These are phyloP conservation scores for Dacryopinax primogenitus DNA, from an alignment of 768 basidiomycete species.

Conservation along the genomic window DNA sequence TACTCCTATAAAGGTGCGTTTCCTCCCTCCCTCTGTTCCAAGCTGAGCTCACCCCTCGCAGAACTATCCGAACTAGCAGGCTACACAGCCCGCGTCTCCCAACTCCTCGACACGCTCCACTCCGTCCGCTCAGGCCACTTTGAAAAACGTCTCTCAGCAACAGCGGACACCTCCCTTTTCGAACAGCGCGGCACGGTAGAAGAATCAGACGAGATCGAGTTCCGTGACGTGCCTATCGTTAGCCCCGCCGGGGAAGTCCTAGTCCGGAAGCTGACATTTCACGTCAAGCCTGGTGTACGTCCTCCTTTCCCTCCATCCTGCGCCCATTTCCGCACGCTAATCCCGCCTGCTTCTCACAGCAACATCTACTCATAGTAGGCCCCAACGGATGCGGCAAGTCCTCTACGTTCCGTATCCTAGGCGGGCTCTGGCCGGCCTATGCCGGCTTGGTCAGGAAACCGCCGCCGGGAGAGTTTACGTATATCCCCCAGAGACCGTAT, in stretches of 20 bases:
- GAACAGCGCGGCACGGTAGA: constrained; percentile 64
- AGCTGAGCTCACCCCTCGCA: constrained; percentile 16
- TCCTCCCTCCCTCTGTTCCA: background rate
- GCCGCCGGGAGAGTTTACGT: constrained; percentile 71
- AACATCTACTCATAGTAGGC: constrained; percentile 85
- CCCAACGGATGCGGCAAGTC: constrained; percentile 91
- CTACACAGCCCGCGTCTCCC: constrained; percentile 82
- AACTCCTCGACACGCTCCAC: constrained; percentile 79
- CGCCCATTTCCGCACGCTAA: background rate
- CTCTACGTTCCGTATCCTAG: constrained; percentile 87
- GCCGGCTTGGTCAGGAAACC: constrained; percentile 83
- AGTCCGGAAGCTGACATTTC: constrained; percentile 71
- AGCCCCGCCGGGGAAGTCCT: constrained; percentile 93
- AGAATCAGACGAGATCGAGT: constrained; percentile 78
- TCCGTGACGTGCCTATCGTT: constrained; percentile 87
- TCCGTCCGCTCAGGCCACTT: constrained; percentile 75
- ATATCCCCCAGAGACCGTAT: constrained; percentile 94
- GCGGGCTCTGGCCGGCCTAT: constrained; percentile 88
- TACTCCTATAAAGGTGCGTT: constrained; percentile 69
- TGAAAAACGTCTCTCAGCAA: constrained; percentile 74
- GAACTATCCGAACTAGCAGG: constrained; percentile 92
- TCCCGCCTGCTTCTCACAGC: constrained; percentile 31
- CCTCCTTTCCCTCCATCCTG: background rate
- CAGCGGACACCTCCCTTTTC: constrained; percentile 58
- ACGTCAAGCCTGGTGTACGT: constrained; percentile 72